A percentile compares a stretch with the other conserved stretches of the same genome.
Conservation (phyloP, 2,329 filamentous ascomycete species). For the Byssoonygena ceratinophila region DNA sequence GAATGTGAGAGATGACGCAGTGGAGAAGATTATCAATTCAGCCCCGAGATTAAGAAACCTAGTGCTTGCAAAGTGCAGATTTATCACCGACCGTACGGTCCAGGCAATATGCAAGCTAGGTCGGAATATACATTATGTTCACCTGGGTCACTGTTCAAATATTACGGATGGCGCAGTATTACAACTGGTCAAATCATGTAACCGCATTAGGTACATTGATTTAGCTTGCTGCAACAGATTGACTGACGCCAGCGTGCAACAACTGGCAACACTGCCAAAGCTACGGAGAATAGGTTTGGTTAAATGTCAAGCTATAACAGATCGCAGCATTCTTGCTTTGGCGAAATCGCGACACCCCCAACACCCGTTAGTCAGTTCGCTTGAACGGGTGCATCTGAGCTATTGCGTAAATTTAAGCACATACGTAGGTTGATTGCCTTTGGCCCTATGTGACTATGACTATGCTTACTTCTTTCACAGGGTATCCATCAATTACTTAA, state of each 20-base stretch:
- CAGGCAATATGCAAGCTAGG: conserved; percentile 77
- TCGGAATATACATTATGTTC: conserved; percentile 94
- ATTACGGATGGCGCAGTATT: conserved; percentile 86
- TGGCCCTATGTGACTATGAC: neutral
- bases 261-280: conserved; percentile 78
- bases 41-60: conserved; percentile 85
- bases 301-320: conserved; percentile 84
- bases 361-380: conserved; percentile 53
- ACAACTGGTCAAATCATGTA: conserved; percentile 72
- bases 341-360: conserved; percentile 52
- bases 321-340: conserved; percentile 75
- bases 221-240: conserved; percentile 86
- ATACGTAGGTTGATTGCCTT: conserved; percentile 47
- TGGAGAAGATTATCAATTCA: conserved; percentile 75
- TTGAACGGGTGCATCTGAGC: conserved; percentile 91
- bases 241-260: conserved; percentile 75
- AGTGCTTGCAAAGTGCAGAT: conserved; percentile 85
- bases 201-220: conserved; percentile 93
- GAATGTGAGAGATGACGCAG: conserved; percentile 71
- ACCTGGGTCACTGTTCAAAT: conserved; percentile 82
- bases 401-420: conserved; percentile 83
- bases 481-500: conserved; percentile 84
- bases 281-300: conserved; percentile 89
- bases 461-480: conserved; percentile 36
- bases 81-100: conserved; percentile 83